Evolutionary conservation across 164 flowering plant species (phyloP).

Genomic region (Vitis labrusca): DNA sequence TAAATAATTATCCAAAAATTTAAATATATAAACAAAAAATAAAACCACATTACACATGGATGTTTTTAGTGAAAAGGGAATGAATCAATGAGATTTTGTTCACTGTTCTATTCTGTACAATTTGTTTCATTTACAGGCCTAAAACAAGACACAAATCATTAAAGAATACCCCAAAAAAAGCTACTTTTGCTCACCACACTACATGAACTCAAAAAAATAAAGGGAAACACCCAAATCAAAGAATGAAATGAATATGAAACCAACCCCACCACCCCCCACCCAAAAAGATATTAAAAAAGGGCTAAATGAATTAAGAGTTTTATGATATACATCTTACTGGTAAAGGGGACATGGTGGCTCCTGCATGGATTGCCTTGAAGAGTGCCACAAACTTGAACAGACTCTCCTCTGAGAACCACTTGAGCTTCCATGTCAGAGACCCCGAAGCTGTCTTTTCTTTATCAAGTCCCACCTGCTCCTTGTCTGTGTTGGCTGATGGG

Average conservation of each 20-base stretch:
- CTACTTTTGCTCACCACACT: conserved; percentile 13
- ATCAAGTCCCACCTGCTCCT: background rate
- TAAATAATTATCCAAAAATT: too few species aligned
- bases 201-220: background rate
- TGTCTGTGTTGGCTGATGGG: background rate
- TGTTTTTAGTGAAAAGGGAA: too few species aligned
- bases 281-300: background rate
- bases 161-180: background rate
- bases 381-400: conserved; percentile 55
- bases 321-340: conserved; percentile 34
- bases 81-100: too few species aligned
- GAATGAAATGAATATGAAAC: conserved; percentile 43
- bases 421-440: conserved; percentile 51
- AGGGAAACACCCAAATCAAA: conserved; percentile 16
- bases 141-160: too few species aligned
- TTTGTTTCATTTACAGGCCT: too few species aligned
- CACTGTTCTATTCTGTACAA: too few species aligned
- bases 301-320: background rate
- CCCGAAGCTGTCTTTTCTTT: conserved; percentile 5
- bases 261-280: background rate
- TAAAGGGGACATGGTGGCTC: conserved; percentile 33
- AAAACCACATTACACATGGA: too few species aligned
- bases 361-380: conserved; percentile 59
- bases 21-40: too few species aligned
- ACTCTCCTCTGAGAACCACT: conserved; percentile 65